Evolutionary conservation across 2,329 filamentous ascomycete genomes (phyloP).

Genomic region (Fusarium torreyae): DNA sequence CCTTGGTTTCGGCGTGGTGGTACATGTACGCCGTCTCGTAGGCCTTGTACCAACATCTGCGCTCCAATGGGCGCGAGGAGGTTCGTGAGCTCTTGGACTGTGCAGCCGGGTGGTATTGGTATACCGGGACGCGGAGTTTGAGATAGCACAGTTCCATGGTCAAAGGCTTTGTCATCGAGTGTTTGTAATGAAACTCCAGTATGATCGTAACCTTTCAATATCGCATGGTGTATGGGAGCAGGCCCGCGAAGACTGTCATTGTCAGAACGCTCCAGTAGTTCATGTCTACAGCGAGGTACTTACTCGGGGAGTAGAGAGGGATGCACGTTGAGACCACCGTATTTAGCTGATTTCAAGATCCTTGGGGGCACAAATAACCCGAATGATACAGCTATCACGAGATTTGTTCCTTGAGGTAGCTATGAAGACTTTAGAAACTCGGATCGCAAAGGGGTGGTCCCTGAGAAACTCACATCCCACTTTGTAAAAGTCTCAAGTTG

Average conservation of each 20-base stretch:
- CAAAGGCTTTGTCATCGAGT: slow-evolving; percentile 81
- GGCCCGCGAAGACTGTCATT: slow-evolving; percentile 81
- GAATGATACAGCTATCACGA: slow-evolving; percentile 95
- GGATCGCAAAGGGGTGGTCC: not conserved
- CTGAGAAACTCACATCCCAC: slow-evolving; percentile 76
- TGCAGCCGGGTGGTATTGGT: slow-evolving; percentile 61
- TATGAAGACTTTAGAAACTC: slow-evolving; percentile 50
- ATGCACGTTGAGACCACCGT: slow-evolving; percentile 94
- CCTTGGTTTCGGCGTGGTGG: slow-evolving; percentile 66
- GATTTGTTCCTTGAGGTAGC: slow-evolving; percentile 75
- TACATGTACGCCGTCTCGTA: slow-evolving; percentile 76
- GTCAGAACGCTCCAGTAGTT: slow-evolving; percentile 18
- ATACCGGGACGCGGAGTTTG: slow-evolving; percentile 76
- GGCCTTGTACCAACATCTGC: slow-evolving; percentile 76
- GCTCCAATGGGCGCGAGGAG: slow-evolving; percentile 77
- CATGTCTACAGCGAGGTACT: slow-evolving; percentile 40
- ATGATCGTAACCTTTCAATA: slow-evolving; percentile 72
- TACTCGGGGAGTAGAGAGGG: slow-evolving; percentile 91
- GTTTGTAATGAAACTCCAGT: slow-evolving; percentile 92
- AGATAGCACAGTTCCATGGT: slow-evolving; percentile 81
- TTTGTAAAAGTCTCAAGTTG: slow-evolving; percentile 85
- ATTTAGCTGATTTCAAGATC: slow-evolving; percentile 78
- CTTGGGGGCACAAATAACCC: slow-evolving; percentile 88
- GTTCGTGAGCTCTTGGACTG: slow-evolving; percentile 58
- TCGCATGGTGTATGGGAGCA: slow-evolving; percentile 88